Conservation (phyloP, 2,329 filamentous ascomycete species). For the Cercospora canescens region DNA sequence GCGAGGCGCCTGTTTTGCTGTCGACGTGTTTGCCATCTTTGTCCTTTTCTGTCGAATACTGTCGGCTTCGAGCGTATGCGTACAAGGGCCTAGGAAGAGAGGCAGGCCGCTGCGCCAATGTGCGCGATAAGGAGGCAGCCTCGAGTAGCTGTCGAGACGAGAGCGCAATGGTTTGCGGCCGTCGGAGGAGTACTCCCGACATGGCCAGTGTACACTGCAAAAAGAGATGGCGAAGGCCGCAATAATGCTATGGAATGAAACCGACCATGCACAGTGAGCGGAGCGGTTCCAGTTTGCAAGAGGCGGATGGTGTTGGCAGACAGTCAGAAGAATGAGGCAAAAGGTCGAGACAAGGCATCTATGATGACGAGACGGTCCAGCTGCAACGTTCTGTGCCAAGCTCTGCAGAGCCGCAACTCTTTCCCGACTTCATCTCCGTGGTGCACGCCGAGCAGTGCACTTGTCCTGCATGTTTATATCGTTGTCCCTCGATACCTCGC, state of each 20-base stretch:
- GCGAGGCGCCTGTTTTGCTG: slow-evolving; percentile 34
- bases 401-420: not conserved
- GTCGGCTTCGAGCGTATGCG: slow-evolving; percentile 44
- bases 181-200: slow-evolving; percentile 36
- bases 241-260: not conserved
- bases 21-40: slow-evolving; percentile 31
- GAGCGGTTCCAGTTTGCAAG: not conserved
- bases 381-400: not conserved
- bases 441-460: not conserved
- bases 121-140: slow-evolving; percentile 36
- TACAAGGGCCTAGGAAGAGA: slow-evolving; percentile 46
- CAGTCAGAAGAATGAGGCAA: not conserved
- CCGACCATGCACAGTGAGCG: not conserved
- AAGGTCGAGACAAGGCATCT: not conserved
- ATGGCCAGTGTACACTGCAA: slow-evolving; percentile 23
- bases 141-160: slow-evolving; percentile 37
- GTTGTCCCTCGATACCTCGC: no score
- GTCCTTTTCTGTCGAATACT: slow-evolving; percentile 47
- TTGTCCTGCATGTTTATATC: no score
- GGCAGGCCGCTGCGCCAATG: slow-evolving; percentile 38
- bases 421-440: not conserved
- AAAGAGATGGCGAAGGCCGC: not conserved
- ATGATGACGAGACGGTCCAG: not conserved
- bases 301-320: not conserved
- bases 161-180: slow-evolving; percentile 36